Evolutionary conservation across 2,329 filamentous ascomycete genomes (phyloP).

Genomic region (Chrysoporthe cubensis): DNA sequence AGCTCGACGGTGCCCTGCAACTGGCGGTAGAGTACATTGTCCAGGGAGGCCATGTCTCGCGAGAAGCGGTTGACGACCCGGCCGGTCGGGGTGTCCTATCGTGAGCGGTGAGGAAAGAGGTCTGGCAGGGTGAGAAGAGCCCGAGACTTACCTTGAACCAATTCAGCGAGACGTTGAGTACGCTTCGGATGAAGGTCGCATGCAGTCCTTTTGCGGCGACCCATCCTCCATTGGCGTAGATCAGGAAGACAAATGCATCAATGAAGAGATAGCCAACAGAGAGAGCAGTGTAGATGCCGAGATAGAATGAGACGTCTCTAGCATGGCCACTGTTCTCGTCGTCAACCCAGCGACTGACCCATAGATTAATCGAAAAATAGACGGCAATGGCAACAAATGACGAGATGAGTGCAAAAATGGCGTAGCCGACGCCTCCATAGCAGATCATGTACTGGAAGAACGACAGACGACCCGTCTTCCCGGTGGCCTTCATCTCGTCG

Average conservation of each 20-base stretch:
- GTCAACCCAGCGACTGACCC: slow-evolving; percentile 60
- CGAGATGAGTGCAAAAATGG: slow-evolving; percentile 43
- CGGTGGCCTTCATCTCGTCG: slow-evolving; percentile 53
- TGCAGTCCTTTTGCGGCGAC: slow-evolving; percentile 58
- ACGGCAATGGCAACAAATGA: slow-evolving; percentile 47
- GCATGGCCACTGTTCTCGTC: slow-evolving; percentile 50
- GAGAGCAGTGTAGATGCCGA: slow-evolving; percentile 55
- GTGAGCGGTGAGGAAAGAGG: not conserved
- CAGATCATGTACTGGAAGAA: slow-evolving; percentile 56
- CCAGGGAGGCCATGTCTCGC: slow-evolving; percentile 56
- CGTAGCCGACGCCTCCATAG: slow-evolving; percentile 52
- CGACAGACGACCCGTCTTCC: slow-evolving; percentile 46
- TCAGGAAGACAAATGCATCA: slow-evolving; percentile 46
- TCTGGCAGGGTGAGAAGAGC: not conserved
- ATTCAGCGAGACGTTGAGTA: slow-evolving; percentile 57
- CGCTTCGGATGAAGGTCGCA: slow-evolving; percentile 53
- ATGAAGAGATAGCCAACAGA: slow-evolving; percentile 49
- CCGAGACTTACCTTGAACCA: slow-evolving; percentile 55
- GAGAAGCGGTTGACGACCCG: slow-evolving; percentile 40
- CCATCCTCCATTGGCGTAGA: slow-evolving; percentile 61
- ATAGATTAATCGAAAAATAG: slow-evolving; percentile 49
- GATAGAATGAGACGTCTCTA: slow-evolving; percentile 53
- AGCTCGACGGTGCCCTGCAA: slow-evolving; percentile 49
- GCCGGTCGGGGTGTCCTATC: slow-evolving; percentile 39
- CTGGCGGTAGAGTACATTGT: slow-evolving; percentile 51